phyloP scores from a whole-genome alignment of 2,329 filamentous ascomycete genomes.

The Ophidiomyces ophidiicola region DNA sequence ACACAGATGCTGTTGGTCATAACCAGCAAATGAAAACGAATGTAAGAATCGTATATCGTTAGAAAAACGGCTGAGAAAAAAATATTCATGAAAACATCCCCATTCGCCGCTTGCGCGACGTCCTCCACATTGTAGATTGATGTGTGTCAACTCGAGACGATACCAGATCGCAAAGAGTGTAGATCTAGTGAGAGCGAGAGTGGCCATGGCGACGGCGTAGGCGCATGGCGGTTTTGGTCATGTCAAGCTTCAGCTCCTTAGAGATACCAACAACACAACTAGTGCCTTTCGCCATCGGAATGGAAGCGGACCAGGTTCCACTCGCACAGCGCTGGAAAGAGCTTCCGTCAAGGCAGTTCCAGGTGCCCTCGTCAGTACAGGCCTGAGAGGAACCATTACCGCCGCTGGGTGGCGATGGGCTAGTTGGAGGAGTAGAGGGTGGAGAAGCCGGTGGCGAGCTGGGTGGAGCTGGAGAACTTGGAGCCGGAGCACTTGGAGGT shows the following conservation, averaged over 20 bases:
- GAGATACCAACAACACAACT: slow-evolving; percentile 31
- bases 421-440: slow-evolving; percentile 4
- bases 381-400: slow-evolving; percentile 12
- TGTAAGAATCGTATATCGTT: not conserved
- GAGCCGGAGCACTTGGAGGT: slow-evolving; percentile 11
- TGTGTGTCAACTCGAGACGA: too few species aligned
- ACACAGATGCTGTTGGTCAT: slow-evolving; percentile 7
- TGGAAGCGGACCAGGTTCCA: slow-evolving; percentile 42
- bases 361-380: slow-evolving; percentile 45
- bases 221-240: slow-evolving; percentile 20
- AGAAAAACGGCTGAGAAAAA: not conserved
- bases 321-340: slow-evolving; percentile 53
- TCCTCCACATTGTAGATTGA: too few species aligned
- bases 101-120: not conserved
- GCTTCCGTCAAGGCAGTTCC: slow-evolving; percentile 46
- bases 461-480: slow-evolving; percentile 4
- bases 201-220: slow-evolving; percentile 20
- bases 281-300: slow-evolving; percentile 44
- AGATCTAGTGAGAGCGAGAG: slow-evolving; percentile 1
- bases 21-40: slow-evolving; percentile 9
- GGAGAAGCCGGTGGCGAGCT: slow-evolving; percentile 10
- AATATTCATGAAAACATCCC: not conserved
- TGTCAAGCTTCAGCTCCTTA: slow-evolving; percentile 4
- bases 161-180: too few species aligned
- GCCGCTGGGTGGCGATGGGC: slow-evolving; percentile 6